Conservation (phyloP, 2,329 filamentous ascomycete species). For the Colletotrichum plurivorum region DNA sequence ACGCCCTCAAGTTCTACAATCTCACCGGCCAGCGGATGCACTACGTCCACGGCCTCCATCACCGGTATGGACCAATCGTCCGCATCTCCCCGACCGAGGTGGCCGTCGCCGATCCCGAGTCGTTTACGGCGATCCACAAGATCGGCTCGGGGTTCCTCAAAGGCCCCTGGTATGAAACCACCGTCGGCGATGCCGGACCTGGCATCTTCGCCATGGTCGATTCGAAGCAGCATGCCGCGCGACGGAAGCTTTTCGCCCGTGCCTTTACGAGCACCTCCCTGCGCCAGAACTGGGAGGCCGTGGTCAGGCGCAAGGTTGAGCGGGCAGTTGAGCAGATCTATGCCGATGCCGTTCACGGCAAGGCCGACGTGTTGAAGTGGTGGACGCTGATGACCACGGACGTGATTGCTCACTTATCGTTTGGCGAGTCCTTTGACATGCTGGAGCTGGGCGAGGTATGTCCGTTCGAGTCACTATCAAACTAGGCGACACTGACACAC, state of each 20-base stretch:
- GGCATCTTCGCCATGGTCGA: constrained; percentile 29
- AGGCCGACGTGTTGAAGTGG: constrained; percentile 66
- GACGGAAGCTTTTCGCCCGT: constrained; percentile 57
- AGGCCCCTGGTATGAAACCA: constrained; percentile 42
- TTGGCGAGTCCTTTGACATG: constrained; percentile 68
- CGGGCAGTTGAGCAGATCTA: constrained; percentile 60
- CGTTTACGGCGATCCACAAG: constrained; percentile 51
- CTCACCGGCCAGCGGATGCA: constrained; percentile 46
- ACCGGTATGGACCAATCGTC: constrained; percentile 56
- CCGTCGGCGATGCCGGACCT: constrained; percentile 36
- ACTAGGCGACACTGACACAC: no score
- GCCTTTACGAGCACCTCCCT: constrained; percentile 56
- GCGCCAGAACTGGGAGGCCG: constrained; percentile 45
- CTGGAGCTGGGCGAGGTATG: constrained; percentile 64
- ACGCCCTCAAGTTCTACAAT: constrained; percentile 47
- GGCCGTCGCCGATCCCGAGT: constrained; percentile 42
- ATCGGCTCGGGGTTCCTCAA: constrained; percentile 46
- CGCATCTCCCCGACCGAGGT: constrained; percentile 45
- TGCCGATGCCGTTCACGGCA: constrained; percentile 55
- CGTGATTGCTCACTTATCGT: constrained; percentile 66
- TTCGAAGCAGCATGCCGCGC: constrained; percentile 15
- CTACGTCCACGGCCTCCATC: constrained; percentile 70
- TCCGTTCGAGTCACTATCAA: no score
- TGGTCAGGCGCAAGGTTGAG: constrained; percentile 54
- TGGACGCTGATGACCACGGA: constrained; percentile 68